These are phyloP conservation scores for Termitomyces sp. DNA, from an alignment of 768 basidiomycete genomes.

Conservation along the genomic window DNA sequence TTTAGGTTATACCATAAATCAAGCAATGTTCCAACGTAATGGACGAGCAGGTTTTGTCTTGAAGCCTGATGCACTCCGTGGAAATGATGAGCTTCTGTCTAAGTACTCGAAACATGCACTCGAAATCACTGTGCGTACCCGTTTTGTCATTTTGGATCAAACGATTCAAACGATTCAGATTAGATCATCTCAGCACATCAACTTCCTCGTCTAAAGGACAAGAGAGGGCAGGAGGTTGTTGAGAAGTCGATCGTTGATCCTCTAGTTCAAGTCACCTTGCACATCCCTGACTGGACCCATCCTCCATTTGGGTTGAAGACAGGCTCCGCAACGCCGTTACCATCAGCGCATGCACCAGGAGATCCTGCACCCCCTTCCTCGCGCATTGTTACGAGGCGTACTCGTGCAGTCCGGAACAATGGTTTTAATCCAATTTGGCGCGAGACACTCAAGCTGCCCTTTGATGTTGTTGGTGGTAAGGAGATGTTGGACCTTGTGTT, in stretches of 20 bases:
- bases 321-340: constrained; percentile 11
- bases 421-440: constrained; percentile 94
- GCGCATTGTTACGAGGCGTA: constrained; percentile 48
- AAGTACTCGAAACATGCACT: constrained; percentile 54
- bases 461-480: constrained; percentile 69
- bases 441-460: constrained; percentile 62
- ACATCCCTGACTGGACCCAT: constrained; percentile 65
- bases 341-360: constrained; percentile 19
- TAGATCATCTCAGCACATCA: constrained; percentile 85
- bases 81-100: constrained; percentile 51
- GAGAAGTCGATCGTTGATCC: constrained; percentile 60
- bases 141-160: neutral
- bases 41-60: constrained; percentile 86
- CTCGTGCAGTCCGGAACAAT: constrained; percentile 63
- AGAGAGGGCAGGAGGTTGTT: constrained; percentile 50
- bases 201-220: constrained; percentile 68
- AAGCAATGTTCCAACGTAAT: constrained; percentile 92
- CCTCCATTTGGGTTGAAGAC: constrained; percentile 16
- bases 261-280: constrained; percentile 74
- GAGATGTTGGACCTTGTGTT: constrained; percentile 81
- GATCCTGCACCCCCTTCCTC: constrained; percentile 24
- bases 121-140: constrained; percentile 47
- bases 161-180: too few relatives aligned
- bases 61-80: constrained; percentile 74
- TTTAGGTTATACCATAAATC: constrained; percentile 86